These are phyloP conservation scores for Aspergillus pseudoglaucus DNA, from an alignment of 2,329 filamentous ascomycete genomes.

Conservation along the genomic window DNA sequence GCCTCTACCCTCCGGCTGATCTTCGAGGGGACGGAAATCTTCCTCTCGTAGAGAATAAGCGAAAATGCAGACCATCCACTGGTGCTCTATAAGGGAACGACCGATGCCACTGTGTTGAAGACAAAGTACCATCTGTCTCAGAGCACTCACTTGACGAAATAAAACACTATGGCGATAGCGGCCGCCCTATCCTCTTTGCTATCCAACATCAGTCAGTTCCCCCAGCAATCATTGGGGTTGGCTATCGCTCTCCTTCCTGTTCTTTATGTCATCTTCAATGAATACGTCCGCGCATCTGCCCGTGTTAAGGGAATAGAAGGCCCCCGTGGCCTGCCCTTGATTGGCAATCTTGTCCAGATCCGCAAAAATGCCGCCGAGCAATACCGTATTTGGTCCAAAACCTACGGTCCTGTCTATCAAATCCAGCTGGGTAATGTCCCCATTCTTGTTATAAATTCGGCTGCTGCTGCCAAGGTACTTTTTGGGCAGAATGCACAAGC, in stretches of 20 bases:
- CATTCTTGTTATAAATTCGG: slow-evolving; percentile 51
- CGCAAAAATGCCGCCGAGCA: slow-evolving; percentile 51
- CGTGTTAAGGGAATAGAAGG: slow-evolving; percentile 45
- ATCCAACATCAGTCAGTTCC: slow-evolving; percentile 10
- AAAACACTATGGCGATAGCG: slow-evolving; percentile 22
- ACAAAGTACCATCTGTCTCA: neutral
- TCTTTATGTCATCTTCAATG: slow-evolving; percentile 45
- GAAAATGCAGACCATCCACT: neutral
- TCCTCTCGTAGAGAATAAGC: slow-evolving; percentile 8
- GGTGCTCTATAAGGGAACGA: neutral
- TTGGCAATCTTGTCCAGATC: slow-evolving; percentile 53
- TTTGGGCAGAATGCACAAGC: slow-evolving; percentile 51
- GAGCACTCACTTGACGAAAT: neutral
- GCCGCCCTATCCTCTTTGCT: slow-evolving; percentile 17
- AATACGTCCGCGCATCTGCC: slow-evolving; percentile 41
- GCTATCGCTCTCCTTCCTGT: slow-evolving; percentile 25
- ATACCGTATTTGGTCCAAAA: slow-evolving; percentile 50
- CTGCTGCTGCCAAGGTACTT: slow-evolving; percentile 45
- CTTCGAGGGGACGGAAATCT: slow-evolving; percentile 15
- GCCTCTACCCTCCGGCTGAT: neutral
- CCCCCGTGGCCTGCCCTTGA: slow-evolving; percentile 46
- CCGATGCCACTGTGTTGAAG: neutral
- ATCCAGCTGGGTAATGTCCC: slow-evolving; percentile 54
- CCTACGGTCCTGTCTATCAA: slow-evolving; percentile 49
- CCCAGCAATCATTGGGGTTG: slow-evolving; percentile 16